Percentiles rank a stretch among this genome's conserved stretches.
These are phyloP conservation scores for Mycena maculata DNA, from an alignment of 768 basidiomycete genomes.

Conservation along the genomic window DNA sequence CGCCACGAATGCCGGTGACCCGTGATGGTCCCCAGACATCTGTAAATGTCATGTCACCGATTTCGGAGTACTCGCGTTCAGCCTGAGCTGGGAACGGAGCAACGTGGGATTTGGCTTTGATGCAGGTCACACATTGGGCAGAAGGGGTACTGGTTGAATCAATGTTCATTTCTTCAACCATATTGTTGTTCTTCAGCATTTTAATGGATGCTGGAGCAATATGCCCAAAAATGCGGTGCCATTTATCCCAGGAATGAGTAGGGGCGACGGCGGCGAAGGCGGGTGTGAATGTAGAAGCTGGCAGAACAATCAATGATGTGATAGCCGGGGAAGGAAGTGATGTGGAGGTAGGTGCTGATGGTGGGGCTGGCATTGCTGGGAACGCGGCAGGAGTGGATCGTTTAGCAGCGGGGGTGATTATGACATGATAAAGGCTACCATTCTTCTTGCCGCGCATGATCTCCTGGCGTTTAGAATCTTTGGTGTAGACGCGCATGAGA, in stretches of 20 bases:
- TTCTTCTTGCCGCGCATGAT: slow-evolving; percentile 14
- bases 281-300: slow-evolving; percentile 8
- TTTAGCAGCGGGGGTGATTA: slow-evolving; percentile 1
- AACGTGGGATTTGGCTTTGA: slow-evolving; percentile 38
- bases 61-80: slow-evolving; percentile 25
- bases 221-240: no score
- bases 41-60: slow-evolving; percentile 34
- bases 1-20: no score
- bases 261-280: slow-evolving; percentile 8
- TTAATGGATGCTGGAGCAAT: slow-evolving; percentile 26
- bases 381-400: neutral
- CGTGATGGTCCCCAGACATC: slow-evolving; percentile 38
- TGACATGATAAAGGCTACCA: slow-evolving; percentile 21
- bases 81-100: slow-evolving; percentile 32
- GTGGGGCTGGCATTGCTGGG: neutral
- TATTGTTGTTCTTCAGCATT: slow-evolving; percentile 29
- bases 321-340: neutral
- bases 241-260: slow-evolving; percentile 7
- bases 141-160: slow-evolving; percentile 18
- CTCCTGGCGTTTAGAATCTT: neutral
- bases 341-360: neutral
- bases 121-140: slow-evolving; percentile 37
- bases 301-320: neutral
- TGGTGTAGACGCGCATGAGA: slow-evolving; percentile 28
- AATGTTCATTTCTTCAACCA: slow-evolving; percentile 38